These are phyloP conservation scores for Rhizopus stolonifer DNA, from an alignment of 371 early-diverging fungal genomes.

Conservation along the genomic window DNA sequence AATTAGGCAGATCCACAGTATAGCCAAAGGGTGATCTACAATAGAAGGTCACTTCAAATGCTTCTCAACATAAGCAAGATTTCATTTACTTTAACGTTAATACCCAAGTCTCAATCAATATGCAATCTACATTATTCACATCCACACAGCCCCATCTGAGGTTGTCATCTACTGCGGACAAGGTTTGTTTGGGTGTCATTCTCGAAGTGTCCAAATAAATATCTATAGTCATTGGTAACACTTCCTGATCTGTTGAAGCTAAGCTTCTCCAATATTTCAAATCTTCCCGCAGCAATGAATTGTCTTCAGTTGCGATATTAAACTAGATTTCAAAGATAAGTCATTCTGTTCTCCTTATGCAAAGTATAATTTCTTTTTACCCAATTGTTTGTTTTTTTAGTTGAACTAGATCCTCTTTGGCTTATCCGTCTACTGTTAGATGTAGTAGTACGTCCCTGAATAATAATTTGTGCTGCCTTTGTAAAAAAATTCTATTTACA, in stretches of 20 bases:
- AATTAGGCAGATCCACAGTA: constrained; percentile 73
- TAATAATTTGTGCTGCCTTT: constrained; percentile 62
- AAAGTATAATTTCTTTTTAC: constrained; percentile 10
- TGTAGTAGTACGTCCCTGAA: constrained; percentile 61
- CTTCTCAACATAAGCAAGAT: too few species aligned
- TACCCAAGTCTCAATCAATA: constrained; percentile 81
- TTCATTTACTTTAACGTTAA: constrained; percentile 72
- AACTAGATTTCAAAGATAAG: constrained; percentile 52
- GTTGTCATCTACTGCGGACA: constrained; percentile 25
- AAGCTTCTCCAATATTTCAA: constrained; percentile 70
- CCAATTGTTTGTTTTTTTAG: constrained; percentile 28
- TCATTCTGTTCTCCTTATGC: background rate
- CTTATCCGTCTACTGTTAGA: constrained; percentile 51
- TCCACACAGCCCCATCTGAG: constrained; percentile 23
- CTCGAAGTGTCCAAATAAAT: constrained; percentile 72
- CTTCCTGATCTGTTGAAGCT: constrained; percentile 28
- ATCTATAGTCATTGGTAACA: constrained; percentile 73
- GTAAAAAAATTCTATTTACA: constrained; percentile 57
- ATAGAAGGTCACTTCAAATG: background rate
- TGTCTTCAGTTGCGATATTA: constrained; percentile 78
- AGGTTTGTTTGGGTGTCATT: constrained; percentile 19
- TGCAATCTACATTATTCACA: constrained; percentile 27
- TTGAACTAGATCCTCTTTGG: constrained; percentile 13
- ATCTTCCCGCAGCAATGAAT: constrained; percentile 68
- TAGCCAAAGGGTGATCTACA: constrained; percentile 49